These are phyloP conservation scores for Podila epicladia DNA, from an alignment of 192 early-diverging fungal genomes.

Conservation along the genomic window DNA sequence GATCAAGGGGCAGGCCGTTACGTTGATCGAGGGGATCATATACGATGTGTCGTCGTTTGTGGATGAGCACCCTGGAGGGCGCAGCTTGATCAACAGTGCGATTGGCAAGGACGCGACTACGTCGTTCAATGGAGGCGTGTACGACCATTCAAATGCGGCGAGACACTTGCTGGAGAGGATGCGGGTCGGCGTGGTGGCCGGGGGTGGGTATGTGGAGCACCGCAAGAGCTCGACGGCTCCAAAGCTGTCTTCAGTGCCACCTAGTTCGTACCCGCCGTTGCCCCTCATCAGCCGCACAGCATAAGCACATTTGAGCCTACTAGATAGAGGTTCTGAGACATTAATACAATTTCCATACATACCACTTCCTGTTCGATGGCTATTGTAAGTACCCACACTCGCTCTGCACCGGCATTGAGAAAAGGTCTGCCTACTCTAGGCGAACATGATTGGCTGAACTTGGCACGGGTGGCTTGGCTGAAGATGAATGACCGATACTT, in stretches of 20 bases:
- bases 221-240: conserved; percentile 21
- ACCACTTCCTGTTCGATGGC: no score
- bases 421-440: no score
- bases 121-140: conserved; percentile 91
- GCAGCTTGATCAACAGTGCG: conserved; percentile 69
- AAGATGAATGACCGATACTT: no score
- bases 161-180: conserved; percentile 82
- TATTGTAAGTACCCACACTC: no score
- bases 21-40: conserved; percentile 83
- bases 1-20: conserved; percentile 71
- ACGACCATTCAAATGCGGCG: conserved; percentile 91
- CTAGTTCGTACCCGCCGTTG: conserved; percentile 18
- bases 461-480: no score
- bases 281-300: not conserved
- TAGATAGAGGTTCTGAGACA: not conserved
- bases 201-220: conserved; percentile 50
- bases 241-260: conserved; percentile 3
- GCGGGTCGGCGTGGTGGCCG: conserved; percentile 67
- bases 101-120: conserved; percentile 89
- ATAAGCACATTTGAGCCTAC: not conserved
- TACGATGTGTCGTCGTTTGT: conserved; percentile 87
- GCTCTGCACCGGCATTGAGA: no score
- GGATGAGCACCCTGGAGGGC: conserved; percentile 90
- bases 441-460: no score
- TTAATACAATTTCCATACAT: no score